Conservation (phyloP, 331 rosid species). For the Dryas integrifolia region DNA sequence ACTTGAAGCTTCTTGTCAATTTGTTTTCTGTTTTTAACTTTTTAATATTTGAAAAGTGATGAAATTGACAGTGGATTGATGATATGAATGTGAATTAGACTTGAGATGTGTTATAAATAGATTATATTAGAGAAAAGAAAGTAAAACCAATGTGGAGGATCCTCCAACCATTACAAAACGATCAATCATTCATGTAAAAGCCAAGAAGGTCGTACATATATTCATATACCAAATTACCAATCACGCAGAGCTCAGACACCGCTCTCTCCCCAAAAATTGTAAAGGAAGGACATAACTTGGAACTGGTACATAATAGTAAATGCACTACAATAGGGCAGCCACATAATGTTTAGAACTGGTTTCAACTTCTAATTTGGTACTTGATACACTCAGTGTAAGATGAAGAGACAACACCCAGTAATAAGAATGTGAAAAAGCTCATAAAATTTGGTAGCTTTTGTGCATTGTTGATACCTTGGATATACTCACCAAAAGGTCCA, state of each 20-base stretch:
- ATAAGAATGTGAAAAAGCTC: constrained; percentile 20
- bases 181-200: no score
- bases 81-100: no score
- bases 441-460: constrained; percentile 14
- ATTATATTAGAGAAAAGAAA: no score
- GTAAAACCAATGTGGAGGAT: no score
- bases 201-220: no score
- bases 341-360: not conserved
- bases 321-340: not conserved
- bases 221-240: no score
- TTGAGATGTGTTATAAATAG: no score
- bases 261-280: no score
- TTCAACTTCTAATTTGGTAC: not conserved
- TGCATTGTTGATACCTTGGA: constrained; percentile 42
- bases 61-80: not conserved
- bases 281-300: no score
- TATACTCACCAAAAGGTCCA: constrained; percentile 39
- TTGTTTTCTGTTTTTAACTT: not conserved
- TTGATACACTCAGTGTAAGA: not conserved
- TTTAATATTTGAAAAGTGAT: not conserved
- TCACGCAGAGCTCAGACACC: no score
- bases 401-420: constrained; percentile 8
- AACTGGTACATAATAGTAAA: no score
- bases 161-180: no score
- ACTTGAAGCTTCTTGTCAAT: not conserved